Evolutionary conservation across 2,329 filamentous ascomycete species (phyloP).

Genomic region (Colletotrichum cereale): DNA sequence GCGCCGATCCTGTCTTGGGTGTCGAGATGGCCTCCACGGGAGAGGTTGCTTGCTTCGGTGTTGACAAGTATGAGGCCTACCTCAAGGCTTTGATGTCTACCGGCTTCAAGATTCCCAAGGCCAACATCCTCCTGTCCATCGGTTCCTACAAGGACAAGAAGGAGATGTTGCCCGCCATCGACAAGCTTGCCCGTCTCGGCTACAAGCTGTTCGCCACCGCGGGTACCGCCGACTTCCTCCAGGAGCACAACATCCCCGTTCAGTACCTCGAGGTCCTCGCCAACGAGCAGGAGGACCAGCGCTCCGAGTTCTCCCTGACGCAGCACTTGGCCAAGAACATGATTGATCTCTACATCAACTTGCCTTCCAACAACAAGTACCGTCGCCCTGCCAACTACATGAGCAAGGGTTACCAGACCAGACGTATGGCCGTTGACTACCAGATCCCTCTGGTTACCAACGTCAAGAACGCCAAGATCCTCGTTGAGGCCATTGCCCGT

Average conservation of each 20-base stretch:
- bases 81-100: slow-evolving; percentile 96
- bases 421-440: slow-evolving; percentile 97
- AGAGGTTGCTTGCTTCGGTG: slow-evolving; percentile 96
- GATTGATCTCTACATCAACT: slow-evolving; percentile 98
- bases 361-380: slow-evolving; percentile 99
- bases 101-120: slow-evolving; percentile 95
- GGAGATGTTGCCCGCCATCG: slow-evolving; percentile 93
- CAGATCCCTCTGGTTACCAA: slow-evolving; percentile 98
- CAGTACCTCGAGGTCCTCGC: slow-evolving; percentile 93
- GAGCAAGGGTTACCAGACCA: slow-evolving; percentile 96
- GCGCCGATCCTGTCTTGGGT: slow-evolving; percentile 94
- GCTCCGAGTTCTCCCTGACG: slow-evolving; percentile 95
- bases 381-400: slow-evolving; percentile 97
- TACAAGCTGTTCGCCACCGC: slow-evolving; percentile 97
- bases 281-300: slow-evolving; percentile 83
- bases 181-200: slow-evolving; percentile 89
- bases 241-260: slow-evolving; percentile 90
- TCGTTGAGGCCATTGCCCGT: slow-evolving; percentile 92
- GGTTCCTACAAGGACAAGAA: slow-evolving; percentile 98
- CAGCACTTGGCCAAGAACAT: slow-evolving; percentile 98
- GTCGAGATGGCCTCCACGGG: slow-evolving; percentile 99
- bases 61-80: slow-evolving; percentile 97
- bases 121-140: slow-evolving; percentile 94
- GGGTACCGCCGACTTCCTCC: slow-evolving; percentile 95
- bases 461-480: slow-evolving; percentile 98